Evolutionary conservation across 2,329 filamentous ascomycete species (phyloP), one percentile per base, ranked within the genome.

Genomic region (Fusarium virguliforme): DNA sequence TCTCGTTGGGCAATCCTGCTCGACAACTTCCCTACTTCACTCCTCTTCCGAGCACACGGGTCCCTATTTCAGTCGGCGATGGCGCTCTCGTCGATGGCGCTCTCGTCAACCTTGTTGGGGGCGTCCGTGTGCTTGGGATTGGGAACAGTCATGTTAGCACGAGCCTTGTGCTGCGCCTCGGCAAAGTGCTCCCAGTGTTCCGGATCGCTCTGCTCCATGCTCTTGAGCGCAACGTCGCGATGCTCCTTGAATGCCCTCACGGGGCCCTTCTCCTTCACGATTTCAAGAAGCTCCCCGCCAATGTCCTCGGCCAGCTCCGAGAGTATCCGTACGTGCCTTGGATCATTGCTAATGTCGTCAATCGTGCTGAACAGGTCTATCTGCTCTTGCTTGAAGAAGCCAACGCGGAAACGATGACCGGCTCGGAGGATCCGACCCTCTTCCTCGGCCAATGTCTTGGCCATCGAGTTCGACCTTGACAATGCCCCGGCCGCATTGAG

Each of bases 151-250:
- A 87, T 83, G 72, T 90, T 90, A 10, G 85, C 86, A 62, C 84
- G 81, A 6, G 88, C 86, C 79, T 89, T 89, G 74, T 87, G 82
- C 80, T 90, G 89, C 38, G 86, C 83, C 79, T 91, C 88, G 26
- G 87, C 85, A 75, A 94, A 89, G 8, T 82, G 81, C 55, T 87
- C 86, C 87, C 92, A 89, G 78, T 92, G 86, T 68, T 90, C 88
- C 0, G 90, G 89, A 70, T 94, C 92, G 30, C 87, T 85, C 6
- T 88, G 88, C 18, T 88, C 84, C 70, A 91, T 76, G 55, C 79
- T 75, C 65, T 82, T 81, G 41, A 86, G 77, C 22, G 90, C 82
- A 58, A 86, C 77, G 15, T 86, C 85, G 63, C 82, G 83, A 69
- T 90, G 80, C 75, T 90, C 87, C 73, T 88, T 85, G 71, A 94